Conservation (phyloP, 2,329 filamentous ascomycete genomes). For the Cadophora gregata region DNA sequence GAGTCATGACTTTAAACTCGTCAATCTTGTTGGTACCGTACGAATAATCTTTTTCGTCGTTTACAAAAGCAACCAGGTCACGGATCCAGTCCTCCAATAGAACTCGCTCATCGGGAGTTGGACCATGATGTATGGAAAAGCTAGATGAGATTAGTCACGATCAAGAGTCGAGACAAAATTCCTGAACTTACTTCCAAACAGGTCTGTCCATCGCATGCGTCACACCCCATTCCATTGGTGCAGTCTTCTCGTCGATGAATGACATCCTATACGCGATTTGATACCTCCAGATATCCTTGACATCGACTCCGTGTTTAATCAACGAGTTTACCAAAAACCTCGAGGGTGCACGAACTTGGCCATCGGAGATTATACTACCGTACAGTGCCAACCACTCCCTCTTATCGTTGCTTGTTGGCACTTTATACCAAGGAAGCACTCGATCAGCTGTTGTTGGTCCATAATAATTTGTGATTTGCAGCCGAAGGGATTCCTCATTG, state of each 20-base stretch:
- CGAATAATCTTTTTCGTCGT: conserved; percentile 40
- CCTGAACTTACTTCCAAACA: conserved; percentile 49
- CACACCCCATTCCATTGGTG: conserved; percentile 46
- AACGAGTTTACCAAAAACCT: conserved; percentile 45
- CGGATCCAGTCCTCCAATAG: conserved; percentile 50
- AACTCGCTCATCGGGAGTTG: conserved; percentile 43
- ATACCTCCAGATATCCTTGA: conserved; percentile 50
- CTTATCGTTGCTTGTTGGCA: conserved; percentile 44
- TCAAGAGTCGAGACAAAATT: neutral
- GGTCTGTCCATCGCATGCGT: conserved; percentile 51
- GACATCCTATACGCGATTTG: conserved; percentile 50
- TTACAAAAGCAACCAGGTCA: conserved; percentile 48
- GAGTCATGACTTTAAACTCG: conserved; percentile 47
- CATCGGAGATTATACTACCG: conserved; percentile 50
- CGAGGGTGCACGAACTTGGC: conserved; percentile 48
- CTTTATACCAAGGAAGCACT: conserved; percentile 45
- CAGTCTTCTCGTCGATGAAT: conserved; percentile 49
- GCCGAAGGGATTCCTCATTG: conserved; percentile 45
- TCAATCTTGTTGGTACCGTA: conserved; percentile 46
- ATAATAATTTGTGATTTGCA: conserved; percentile 53
- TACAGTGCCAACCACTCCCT: conserved; percentile 49
- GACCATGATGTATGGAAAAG: conserved; percentile 49
- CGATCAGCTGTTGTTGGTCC: conserved; percentile 47
- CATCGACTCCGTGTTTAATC: conserved; percentile 43
- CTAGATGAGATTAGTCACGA: conserved; percentile 28